Percentiles rank a stretch among this genome's conserved stretches.
These are phyloP conservation scores for Globisporangium splendens DNA, from an alignment of 352 stramenopile genomes.

Conservation along the genomic window DNA sequence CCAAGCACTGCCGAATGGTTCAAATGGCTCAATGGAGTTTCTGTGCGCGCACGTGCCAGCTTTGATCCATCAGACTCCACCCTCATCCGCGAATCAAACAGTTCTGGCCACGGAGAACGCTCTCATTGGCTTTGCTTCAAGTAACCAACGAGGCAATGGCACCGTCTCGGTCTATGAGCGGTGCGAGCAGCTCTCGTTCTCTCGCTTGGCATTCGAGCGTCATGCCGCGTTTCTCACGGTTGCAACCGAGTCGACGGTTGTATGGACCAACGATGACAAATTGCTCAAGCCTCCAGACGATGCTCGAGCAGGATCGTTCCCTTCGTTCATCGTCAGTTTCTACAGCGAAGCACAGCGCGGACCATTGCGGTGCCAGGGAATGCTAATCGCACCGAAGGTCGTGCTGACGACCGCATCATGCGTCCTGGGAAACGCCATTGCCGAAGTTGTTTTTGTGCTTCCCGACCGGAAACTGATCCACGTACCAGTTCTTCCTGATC, in stretches of 20 bases:
- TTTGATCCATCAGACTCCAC: neutral
- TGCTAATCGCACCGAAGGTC: slow-evolving; percentile 28
- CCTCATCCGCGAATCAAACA: neutral
- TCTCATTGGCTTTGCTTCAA: slow-evolving; percentile 5
- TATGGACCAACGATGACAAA: neutral
- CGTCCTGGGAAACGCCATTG: neutral
- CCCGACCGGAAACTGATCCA: slow-evolving; percentile 5
- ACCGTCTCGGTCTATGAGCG: neutral
- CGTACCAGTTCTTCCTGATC: slow-evolving; percentile 2
- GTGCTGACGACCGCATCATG: slow-evolving; percentile 33
- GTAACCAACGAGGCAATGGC: neutral
- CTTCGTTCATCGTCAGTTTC: slow-evolving; percentile 9
- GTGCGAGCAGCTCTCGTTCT: slow-evolving; percentile 4
- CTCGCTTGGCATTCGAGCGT: neutral
- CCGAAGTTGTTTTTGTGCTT: neutral
- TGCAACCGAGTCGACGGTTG: slow-evolving; percentile 1
- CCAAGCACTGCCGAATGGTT: neutral
- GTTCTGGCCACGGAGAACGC: neutral
- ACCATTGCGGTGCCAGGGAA: slow-evolving; percentile 15
- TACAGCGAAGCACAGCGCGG: neutral
- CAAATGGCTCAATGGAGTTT: neutral
- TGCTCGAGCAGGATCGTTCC: neutral
- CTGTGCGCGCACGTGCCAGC: slow-evolving; percentile 1
- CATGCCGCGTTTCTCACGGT: slow-evolving; percentile 1
- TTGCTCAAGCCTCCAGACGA: neutral